Evolutionary conservation across 495 filamentous ascomycete genomes (phyloP).

Genomic region (Saxispiralis lemnorum): DNA sequence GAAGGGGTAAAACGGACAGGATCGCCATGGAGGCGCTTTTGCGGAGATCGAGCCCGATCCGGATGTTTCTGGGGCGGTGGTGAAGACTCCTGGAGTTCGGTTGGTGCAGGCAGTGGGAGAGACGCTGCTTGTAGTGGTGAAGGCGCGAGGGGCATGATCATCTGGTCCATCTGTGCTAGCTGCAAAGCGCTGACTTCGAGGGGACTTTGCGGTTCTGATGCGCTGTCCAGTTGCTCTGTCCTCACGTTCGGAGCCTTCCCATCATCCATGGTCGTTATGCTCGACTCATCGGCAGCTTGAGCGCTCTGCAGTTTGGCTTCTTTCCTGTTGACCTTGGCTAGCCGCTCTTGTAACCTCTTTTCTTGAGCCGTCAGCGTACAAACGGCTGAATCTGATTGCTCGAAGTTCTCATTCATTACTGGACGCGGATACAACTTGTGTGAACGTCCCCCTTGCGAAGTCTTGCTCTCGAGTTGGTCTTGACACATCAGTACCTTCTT

Average conservation of each 20-base stretch:
- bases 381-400: not conserved
- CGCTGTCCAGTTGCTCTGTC: too few species aligned
- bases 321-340: conserved; percentile 2
- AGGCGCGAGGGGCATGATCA: not conserved
- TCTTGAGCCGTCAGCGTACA: not conserved
- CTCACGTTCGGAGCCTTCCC: not conserved
- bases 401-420: not conserved
- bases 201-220: not conserved
- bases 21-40: conserved; percentile 7
- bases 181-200: not conserved
- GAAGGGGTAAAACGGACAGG: conserved; percentile 10
- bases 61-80: conserved; percentile 5
- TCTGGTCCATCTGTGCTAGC: not conserved
- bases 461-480: conserved; percentile 4
- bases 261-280: not conserved
- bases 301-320: not conserved
- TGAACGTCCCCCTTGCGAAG: not conserved
- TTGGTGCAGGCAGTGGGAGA: conserved; percentile 5
- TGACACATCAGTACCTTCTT: conserved; percentile 11
- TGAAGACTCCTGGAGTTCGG: conserved; percentile 4
- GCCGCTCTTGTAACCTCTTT: conserved; percentile 3
- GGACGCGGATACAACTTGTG: not conserved
- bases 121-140: not conserved
- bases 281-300: not conserved
- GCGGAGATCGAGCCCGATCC: conserved; percentile 5